Evolutionary conservation across 139 green algal species (phyloP), one percentile per base, ranked within the genome.

Genomic region (Gonium pectorale): DNA sequence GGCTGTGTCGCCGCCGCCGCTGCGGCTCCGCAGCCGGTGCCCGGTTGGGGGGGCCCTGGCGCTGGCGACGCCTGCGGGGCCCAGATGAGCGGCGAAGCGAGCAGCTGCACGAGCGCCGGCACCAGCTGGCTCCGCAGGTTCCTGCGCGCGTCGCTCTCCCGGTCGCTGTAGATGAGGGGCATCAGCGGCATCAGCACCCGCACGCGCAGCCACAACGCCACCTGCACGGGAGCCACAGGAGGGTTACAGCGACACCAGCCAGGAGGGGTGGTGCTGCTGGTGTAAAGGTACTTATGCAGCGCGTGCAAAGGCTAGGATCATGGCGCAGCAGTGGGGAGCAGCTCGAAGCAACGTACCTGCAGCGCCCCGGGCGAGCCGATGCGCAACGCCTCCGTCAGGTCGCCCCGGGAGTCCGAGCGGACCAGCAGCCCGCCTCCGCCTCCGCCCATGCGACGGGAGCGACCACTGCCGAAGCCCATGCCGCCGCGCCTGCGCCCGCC

Each of bases 151-250:
- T 84, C 78, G 1, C 21, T 2, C 35, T 84, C 78, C 11, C 63
- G 44, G 78, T 84, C 78, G 63, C 67, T 74, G 78, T 84, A 84
- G 35, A 84, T 74, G 60, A 79, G 69, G 0, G 86, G 86, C 79
- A 89, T 63, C 63, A 89, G 86, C 21, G 86, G 86, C 86, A 87
- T 71, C 60, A 89, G 86, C 62, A 87, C 60, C 40, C 71, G 70
- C n/a, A 89, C 35, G 27, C 86, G 79, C 37, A 87, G 41, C 79
- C 79, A 86, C 46, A 87, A 27, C 21, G 79, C 64, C 79, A 87
- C 86, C 70, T 90, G 86, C 7, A 67, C 38, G 11, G 49, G 64
- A 5, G 67, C 52, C 0, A 52, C 35, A 3, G n/a, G 13, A 24
- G 9, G 15, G 54, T 21, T 4, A 5, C 27, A 26, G 54, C 9